Evolutionary conservation across 345 rosid genomes (phyloP), one percentile per base, ranked within the genome.

Genomic region (Ailanthus altissimus): DNA sequence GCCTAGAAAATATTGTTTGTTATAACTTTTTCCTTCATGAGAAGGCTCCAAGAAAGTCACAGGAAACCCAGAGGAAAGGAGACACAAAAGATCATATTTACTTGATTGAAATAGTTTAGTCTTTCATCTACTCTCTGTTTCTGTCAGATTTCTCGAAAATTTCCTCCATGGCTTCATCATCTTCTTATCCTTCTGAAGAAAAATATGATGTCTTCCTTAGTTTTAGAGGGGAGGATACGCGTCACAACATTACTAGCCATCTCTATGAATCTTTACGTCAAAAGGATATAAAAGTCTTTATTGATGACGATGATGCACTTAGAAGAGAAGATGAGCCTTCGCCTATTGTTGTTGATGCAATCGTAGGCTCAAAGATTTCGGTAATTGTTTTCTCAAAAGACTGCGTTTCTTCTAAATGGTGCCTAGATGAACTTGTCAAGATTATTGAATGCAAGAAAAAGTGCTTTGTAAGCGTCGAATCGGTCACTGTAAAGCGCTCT

Each of bases 391-490:
- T 53, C 8, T 53, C 58, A 0, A 53, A 18, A 8, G 58, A 53
- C 23, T 16, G 16, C 16, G 25, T 11, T 8, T 2, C 1, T 0
- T 18, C n/a, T n/a, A n/a, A n/a, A n/a, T 0, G 0, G 23, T 53
- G 57, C 57, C 20, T 53, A 21, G 2, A 53, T 6, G 57, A 16
- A 53, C n/a, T n/a, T n/a, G n/a, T n/a, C n/a, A n/a, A n/a, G n/a
- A n/a, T n/a, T n/a, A n/a, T n/a, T n/a, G n/a, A n/a, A n/a, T n/a
- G n/a, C n/a, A n/a, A n/a, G n/a, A n/a, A n/a, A n/a, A n/a, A n/a
- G n/a, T n/a, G n/a, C n/a, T n/a, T n/a, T n/a, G n/a, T n/a, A n/a
- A n/a, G n/a, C n/a, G n/a, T n/a, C n/a, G n/a, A n/a, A n/a, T n/a
- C n/a, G n/a, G n/a, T n/a, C n/a, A n/a, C n/a, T n/a, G n/a, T n/a